Evolutionary conservation across 2,329 filamentous ascomycete genomes (phyloP).

Genomic region (Alternaria gansuensis): DNA sequence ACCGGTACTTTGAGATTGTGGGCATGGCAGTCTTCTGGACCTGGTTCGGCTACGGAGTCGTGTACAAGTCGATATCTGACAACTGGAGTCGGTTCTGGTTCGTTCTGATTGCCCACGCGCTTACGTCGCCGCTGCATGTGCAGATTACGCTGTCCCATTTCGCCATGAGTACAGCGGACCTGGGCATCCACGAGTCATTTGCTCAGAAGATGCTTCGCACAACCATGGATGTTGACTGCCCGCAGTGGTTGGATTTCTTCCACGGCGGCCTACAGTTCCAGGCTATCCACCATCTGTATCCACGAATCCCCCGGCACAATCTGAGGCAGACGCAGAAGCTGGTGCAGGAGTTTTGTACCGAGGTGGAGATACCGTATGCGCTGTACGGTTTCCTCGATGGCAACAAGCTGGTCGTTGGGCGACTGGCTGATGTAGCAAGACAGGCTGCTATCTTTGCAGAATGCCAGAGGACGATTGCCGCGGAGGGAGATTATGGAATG

Average conservation of each 20-base stretch:
- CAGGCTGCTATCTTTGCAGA: conserved; percentile 68
- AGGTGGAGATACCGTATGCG: conserved; percentile 70
- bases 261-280: conserved; percentile 79
- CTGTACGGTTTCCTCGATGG: conserved; percentile 69
- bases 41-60: conserved; percentile 71
- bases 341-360: conserved; percentile 70
- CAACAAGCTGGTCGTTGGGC: conserved; percentile 65
- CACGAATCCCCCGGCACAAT: conserved; percentile 74
- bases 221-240: conserved; percentile 78
- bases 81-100: conserved; percentile 67
- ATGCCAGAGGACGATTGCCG: conserved; percentile 59
- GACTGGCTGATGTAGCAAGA: conserved; percentile 66
- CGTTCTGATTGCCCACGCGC: conserved; percentile 69
- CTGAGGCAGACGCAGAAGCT: conserved; percentile 67
- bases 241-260: conserved; percentile 74
- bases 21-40: conserved; percentile 73
- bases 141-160: conserved; percentile 78
- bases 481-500: conserved; percentile 44
- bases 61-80: conserved; percentile 68
- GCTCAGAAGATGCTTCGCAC: conserved; percentile 74
- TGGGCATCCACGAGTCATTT: conserved; percentile 72
- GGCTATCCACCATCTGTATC: conserved; percentile 74
- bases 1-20: conserved; percentile 70
- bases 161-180: conserved; percentile 73
- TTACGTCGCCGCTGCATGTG: conserved; percentile 74